Evolutionary conservation across 1,139 yeast genomes (phyloP).

Genomic region (Hansenula lynferdii): DNA sequence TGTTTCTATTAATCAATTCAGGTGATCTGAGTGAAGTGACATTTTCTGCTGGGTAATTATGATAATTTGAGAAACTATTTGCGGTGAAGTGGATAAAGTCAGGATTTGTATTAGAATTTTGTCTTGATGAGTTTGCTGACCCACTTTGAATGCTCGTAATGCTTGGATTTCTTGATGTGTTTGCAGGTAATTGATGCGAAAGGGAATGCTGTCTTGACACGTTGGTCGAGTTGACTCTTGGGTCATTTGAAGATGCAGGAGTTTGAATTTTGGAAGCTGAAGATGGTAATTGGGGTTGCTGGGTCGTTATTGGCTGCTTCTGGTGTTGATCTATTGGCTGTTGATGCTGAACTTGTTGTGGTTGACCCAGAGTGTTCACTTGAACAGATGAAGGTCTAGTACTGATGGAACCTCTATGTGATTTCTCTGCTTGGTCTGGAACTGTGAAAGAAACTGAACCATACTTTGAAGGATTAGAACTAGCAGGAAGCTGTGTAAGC

Average conservation of each 20-base stretch:
- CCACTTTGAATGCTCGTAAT: slow-evolving; percentile 7
- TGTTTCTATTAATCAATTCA: not conserved
- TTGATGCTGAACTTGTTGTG: slow-evolving; percentile 6
- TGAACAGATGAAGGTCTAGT: slow-evolving; percentile 35
- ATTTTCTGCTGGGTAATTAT: slow-evolving; percentile 2
- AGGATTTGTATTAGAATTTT: slow-evolving; percentile 17
- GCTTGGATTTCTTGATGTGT: slow-evolving; percentile 15
- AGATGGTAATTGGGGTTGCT: not conserved
- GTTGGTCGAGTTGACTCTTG: slow-evolving; percentile 1
- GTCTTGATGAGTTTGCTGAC: slow-evolving; percentile 20
- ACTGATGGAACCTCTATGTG: slow-evolving; percentile 46
- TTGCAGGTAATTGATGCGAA: not conserved
- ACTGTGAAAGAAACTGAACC: slow-evolving; percentile 27
- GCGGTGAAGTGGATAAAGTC: slow-evolving; percentile 19
- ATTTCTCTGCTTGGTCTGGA: slow-evolving; percentile 29
- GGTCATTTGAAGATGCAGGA: slow-evolving; percentile 2
- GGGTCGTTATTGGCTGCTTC: slow-evolving; percentile 3
- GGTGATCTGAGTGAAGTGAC: not conserved
- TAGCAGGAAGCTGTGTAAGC: not conserved
- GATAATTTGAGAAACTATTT: slow-evolving; percentile 5
- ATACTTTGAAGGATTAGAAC: slow-evolving; percentile 2
- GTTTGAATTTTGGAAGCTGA: not conserved
- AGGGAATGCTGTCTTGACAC: slow-evolving; percentile 8
- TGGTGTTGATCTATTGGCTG: slow-evolving; percentile 4
- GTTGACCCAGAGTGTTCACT: slow-evolving; percentile 9